Conservation (phyloP, 768 basidiomycete species). For the Boletellus ananas region DNA sequence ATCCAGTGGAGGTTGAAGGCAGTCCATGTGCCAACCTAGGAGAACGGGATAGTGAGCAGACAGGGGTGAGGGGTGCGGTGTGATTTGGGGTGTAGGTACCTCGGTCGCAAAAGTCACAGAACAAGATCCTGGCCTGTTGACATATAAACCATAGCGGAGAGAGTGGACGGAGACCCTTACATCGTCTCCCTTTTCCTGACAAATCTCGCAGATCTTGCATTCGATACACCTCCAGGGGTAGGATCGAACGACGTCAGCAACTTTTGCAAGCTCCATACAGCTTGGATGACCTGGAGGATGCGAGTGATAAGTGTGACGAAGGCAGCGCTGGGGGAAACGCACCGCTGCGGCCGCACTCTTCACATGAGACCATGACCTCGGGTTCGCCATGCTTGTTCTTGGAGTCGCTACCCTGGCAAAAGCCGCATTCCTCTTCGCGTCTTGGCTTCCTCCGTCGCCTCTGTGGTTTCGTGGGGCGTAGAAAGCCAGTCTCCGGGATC, state of each 20-base stretch:
- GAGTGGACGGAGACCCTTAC: constrained; percentile 46
- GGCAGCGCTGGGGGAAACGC: constrained; percentile 21
- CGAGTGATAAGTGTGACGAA: neutral
- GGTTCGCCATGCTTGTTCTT: constrained; percentile 53
- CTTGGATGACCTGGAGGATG: constrained; percentile 69
- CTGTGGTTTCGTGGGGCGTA: constrained; percentile 40
- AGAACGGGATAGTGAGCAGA: constrained; percentile 1
- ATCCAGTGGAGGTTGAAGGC: constrained; percentile 67
- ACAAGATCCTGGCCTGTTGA: constrained; percentile 68
- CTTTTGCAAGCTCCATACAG: constrained; percentile 64
- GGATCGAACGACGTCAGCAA: constrained; percentile 57
- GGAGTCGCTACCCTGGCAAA: constrained; percentile 66
- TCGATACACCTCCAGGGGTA: constrained; percentile 89
- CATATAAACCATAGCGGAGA: constrained; percentile 18
- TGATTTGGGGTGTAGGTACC: constrained; percentile 39
- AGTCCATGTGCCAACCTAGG: constrained; percentile 82
- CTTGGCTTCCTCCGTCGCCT: constrained; percentile 44
- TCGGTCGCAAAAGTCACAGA: constrained; percentile 94
- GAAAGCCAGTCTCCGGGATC: constrained; percentile 42
- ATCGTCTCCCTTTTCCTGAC: constrained; percentile 80
- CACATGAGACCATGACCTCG: constrained; percentile 76
- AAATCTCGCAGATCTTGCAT: constrained; percentile 91
- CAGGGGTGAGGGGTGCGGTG: constrained; percentile 1
- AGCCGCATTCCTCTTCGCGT: constrained; percentile 69
- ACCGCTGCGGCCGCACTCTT: constrained; percentile 83